Base-by-base conservation (phyloP, 169 alveolate genomes). In the Ichthyophthirius multifiliis region DNA sequence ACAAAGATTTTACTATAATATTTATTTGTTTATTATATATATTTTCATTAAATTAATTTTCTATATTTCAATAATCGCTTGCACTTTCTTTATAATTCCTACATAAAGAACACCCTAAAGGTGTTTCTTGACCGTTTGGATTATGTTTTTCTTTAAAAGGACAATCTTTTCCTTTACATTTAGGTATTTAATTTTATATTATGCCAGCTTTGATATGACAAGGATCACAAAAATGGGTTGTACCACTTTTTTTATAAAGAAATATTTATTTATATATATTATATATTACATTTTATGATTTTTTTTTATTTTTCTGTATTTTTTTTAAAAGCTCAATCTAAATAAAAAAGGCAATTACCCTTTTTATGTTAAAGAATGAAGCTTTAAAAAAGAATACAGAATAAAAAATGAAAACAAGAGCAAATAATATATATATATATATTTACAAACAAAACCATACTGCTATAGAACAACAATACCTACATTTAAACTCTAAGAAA, bases 181-280 rank as follows among this genome's bases (percentile, higher is more conserved):
- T 79, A 4, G 93, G 94, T n/a, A 89, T 82, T 76, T 89, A 85
- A 45, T 87, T 81, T 35, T 93, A 75, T 5, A 90, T 83, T 64
- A 37, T 41, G 30, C 23, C 35, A 63, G 63, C 76, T n/a, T 71
- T 82, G 47, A 84, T 84, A 79, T 94, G 96, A 48, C 97, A 94
- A 27, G 92, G 87, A 43, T 94, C 97, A 83, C 97, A 94, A 86
- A 92, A 94, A 77, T 94, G 97, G 5, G 96, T 92, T 3, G 90
- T 92, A 12, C 96, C 96, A 92, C 97, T 81, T 32, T 37, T 64
- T 23, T 2, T 32, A 27, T 23, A 1, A 1, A 1, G 3, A n/a
- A 67, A 39, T 13, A 16, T 0, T 65, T 1, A 2, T 27, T n/a
- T 13, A 35, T 37, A 15, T 41, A 16, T 6, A 27, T 55, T 67